Base-by-base conservation (phyloP, 2,329 filamentous ascomycete species). In the Rutstroemia sp. region DNA sequence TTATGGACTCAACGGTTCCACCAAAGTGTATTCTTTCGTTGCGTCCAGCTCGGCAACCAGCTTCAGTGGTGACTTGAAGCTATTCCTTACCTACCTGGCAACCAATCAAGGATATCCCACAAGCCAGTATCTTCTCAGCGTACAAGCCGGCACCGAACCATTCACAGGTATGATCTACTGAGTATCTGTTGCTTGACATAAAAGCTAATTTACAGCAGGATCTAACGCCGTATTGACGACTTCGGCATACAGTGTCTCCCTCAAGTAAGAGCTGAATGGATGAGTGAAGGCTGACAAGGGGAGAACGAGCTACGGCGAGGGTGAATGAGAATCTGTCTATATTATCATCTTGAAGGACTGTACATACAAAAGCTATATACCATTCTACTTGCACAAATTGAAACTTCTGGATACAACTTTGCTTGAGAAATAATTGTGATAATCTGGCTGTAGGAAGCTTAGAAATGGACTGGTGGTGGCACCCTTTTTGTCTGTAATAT, bases 21-120 rank as follows among this genome's bases (percentile, higher is more conserved):
- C 76, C 68, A 79, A 75, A 3, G 83, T 87, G 10, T 86, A 77
- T 71, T 81, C 78, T 63, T 87, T 83, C 60, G 78, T 83, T 6
- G 77, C 70, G 58, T 38, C 67, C 60, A 73, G 69, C 48, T 68
- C 76, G 38, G 70, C 78, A n/a, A 74, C 71, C 21, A 75, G 61
- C 68, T 87, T 82, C 70, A 73, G 71, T 42, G 82, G 76, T 30
- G 81, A 87, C 66, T 64, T 86, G 60, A 74, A 74, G 62, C 70
- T 74, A 6, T 87, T 87, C 70, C 71, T 82, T 60, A 73, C 71
- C 7, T 84, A 85, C 67, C 71, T 87, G 23, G 73, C 72, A 23
- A 59, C 62, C 27, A 75, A 71, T 63, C 72, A 83, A 62, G 75
- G 75, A 1, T 70, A 80, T 48, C 67, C 74, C 4, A 66, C 68